A percentile compares a stretch with the other conserved stretches of the same genome.
Conservation (phyloP, 129 eudicot genomes). For the Arctium minus region DNA sequence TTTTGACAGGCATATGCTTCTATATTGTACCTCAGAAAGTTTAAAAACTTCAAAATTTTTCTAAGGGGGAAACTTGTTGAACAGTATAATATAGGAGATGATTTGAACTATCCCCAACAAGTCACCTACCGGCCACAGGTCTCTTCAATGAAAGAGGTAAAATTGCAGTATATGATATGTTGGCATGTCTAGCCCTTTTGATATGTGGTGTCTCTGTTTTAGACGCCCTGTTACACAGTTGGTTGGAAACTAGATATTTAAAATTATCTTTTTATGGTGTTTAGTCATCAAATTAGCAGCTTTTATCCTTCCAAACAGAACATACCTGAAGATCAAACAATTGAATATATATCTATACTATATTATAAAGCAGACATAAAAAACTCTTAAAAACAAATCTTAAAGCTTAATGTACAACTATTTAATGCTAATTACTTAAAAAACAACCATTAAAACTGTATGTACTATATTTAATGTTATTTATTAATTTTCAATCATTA, state of each 20-base stretch:
- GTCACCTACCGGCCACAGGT: slow-evolving; percentile 65
- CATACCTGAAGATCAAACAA: background rate
- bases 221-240: background rate
- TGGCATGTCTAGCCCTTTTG: background rate
- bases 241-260: background rate
- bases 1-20: slow-evolving; percentile 84
- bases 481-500: too few species aligned
- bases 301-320: background rate
- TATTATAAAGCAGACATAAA: too few species aligned
- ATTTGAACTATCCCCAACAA: slow-evolving; percentile 38
- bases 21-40: slow-evolving; percentile 71
- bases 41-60: slow-evolving; percentile 62
- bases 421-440: too few species aligned
- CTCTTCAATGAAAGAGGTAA: slow-evolving; percentile 56
- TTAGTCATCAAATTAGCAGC: background rate
- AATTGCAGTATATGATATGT: slow-evolving; percentile 1
- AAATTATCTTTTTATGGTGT: background rate
- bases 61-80: slow-evolving; percentile 82
- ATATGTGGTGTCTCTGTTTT: background rate
- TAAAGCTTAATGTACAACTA: too few species aligned
- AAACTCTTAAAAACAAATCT: too few species aligned
- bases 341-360: too few species aligned
- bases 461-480: too few species aligned
- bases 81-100: slow-evolving; percentile 68
- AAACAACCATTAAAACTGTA: too few species aligned